Percentiles rank a stretch among this genome's conserved stretches.
Conservation (phyloP, 1,139 yeast species). For the Saccharomyces pastorianus region DNA sequence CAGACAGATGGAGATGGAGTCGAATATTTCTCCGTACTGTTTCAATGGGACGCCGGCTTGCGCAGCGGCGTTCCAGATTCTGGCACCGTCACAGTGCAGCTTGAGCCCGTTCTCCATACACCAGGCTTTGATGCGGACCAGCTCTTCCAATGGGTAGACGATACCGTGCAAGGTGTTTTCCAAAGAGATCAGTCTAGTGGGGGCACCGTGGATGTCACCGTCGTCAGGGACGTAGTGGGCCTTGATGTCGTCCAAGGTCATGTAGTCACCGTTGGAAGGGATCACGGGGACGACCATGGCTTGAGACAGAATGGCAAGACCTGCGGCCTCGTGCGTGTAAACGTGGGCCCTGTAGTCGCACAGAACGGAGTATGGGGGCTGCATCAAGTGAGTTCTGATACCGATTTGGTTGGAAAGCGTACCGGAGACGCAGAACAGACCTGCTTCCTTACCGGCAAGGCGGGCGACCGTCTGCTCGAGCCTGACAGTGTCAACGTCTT, state of each 20-base stretch:
- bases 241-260: conserved; percentile 74
- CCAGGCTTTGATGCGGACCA: conserved; percentile 62
- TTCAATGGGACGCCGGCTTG: conserved; percentile 61
- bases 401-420: conserved; percentile 88
- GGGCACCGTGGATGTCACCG: conserved; percentile 83
- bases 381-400: conserved; percentile 63
- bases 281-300: conserved; percentile 84
- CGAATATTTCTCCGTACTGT: conserved; percentile 74
- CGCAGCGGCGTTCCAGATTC: conserved; percentile 83
- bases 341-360: conserved; percentile 87
- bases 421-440: conserved; percentile 79
- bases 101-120: conserved; percentile 56
- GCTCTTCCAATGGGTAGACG: conserved; percentile 73
- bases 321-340: conserved; percentile 80
- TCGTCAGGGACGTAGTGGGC: conserved; percentile 61
- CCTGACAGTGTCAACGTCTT: conserved; percentile 61
- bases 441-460: conserved; percentile 77
- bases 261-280: conserved; percentile 64
- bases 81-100: conserved; percentile 91
- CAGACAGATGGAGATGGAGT: conserved; percentile 80
- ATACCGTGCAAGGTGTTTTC: conserved; percentile 88
- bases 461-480: conserved; percentile 61
- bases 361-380: conserved; percentile 79
- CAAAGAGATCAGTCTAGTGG: conserved; percentile 74
- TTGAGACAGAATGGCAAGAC: conserved; percentile 79